phyloP scores from a whole-genome alignment of 371 early-diverging fungal genomes.

The Smittium mucronatum region DNA sequence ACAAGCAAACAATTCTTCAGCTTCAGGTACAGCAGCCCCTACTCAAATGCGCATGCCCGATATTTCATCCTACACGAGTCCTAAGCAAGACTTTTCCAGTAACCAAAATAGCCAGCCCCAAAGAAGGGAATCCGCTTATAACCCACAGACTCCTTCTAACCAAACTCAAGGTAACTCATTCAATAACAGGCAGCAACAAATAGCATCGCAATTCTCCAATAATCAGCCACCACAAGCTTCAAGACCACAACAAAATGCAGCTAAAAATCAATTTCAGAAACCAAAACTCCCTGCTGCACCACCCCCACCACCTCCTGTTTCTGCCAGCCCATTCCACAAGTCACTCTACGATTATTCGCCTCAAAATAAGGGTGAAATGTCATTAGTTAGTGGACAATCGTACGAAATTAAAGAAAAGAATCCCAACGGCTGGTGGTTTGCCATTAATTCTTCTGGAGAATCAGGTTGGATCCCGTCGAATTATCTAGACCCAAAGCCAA shows the following conservation, averaged over 20 bases:
- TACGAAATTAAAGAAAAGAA: constrained; percentile 67
- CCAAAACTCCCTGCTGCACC: constrained; percentile 28
- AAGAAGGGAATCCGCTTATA: constrained; percentile 37
- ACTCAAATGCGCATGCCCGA: not conserved
- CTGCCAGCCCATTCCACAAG: constrained; percentile 46
- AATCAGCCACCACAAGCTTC: not conserved
- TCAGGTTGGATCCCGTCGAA: constrained; percentile 81
- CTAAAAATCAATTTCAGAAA: constrained; percentile 12
- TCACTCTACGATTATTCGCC: constrained; percentile 60
- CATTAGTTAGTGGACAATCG: constrained; percentile 50
- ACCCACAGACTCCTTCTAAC: not conserved
- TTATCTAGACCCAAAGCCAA: constrained; percentile 43
- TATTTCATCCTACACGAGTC: not conserved
- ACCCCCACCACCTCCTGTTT: constrained; percentile 36
- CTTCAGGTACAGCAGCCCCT: not conserved
- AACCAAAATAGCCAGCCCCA: constrained; percentile 35
- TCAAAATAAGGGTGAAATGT: constrained; percentile 48
- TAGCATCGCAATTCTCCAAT: not conserved
- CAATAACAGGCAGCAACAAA: not conserved
- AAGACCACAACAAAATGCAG: not conserved
- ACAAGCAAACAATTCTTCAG: not conserved
- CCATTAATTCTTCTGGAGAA: constrained; percentile 42
- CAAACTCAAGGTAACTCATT: not conserved
- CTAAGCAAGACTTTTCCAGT: not conserved
- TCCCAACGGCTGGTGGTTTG: constrained; percentile 70